Conservation (phyloP, 805 yeast species). For the Lachancea nothofagi region DNA sequence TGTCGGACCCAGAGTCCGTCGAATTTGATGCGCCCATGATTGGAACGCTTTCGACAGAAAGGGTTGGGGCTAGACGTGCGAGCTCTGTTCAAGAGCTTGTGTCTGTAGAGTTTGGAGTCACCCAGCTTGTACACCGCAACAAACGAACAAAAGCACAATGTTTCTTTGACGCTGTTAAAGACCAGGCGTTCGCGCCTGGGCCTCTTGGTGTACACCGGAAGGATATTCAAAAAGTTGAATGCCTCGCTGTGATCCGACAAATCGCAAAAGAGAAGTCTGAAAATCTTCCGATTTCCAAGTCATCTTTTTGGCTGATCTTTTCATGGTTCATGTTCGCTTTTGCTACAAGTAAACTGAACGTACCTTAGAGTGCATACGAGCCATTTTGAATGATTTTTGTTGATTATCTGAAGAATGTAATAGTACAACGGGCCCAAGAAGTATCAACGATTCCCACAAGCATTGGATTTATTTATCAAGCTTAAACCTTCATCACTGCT, state of each 20-base stretch:
- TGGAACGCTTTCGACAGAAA: no score
- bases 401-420: slow-evolving; percentile 2
- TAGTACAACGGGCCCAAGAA: no score
- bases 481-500: no score
- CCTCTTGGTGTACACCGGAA: slow-evolving; percentile 27
- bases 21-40: no score
- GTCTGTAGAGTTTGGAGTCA: slow-evolving; percentile 23
- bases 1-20: slow-evolving; percentile 6
- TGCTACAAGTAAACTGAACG: slow-evolving; percentile 37
- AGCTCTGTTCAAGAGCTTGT: neutral
- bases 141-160: neutral
- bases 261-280: slow-evolving; percentile 8
- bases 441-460: no score
- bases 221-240: slow-evolving; percentile 5
- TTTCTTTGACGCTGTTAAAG: neutral
- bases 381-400: slow-evolving; percentile 70
- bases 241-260: slow-evolving; percentile 21
- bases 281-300: slow-evolving; percentile 7
- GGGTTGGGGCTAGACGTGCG: no score
- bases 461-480: no score
- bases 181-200: slow-evolving; percentile 7
- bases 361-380: slow-evolving; percentile 99
- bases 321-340: neutral
- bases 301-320: slow-evolving; percentile 2
- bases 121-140: slow-evolving; percentile 31